A percentile compares a stretch with the other conserved stretches of the same genome.
These are phyloP conservation scores for Cucurbita moschata DNA, from an alignment of 306 rosid species.

Conservation along the genomic window DNA sequence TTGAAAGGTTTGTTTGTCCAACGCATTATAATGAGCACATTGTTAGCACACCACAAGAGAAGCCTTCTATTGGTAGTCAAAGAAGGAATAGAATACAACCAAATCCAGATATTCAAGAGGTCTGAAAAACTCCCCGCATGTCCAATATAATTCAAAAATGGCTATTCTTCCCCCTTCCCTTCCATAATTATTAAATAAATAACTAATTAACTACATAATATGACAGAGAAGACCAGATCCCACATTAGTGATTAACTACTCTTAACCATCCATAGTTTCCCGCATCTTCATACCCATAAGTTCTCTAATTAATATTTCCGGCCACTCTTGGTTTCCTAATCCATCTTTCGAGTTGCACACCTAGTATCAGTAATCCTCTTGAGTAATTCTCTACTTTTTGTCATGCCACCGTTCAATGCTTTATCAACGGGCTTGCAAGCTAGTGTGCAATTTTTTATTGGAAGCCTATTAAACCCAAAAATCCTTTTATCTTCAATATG, in stretches of 20 bases:
- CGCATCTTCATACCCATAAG: not conserved
- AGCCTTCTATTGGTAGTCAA: not conserved
- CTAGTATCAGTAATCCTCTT: not conserved
- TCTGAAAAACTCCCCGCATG: not conserved
- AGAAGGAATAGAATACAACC: not conserved
- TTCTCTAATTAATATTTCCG: not conserved
- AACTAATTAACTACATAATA: not conserved
- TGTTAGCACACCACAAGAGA: not conserved
- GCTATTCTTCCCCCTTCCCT: not conserved
- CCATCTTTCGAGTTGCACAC: not conserved
- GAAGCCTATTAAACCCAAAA: not conserved
- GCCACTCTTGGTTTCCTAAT: not conserved
- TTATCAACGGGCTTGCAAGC: not conserved
- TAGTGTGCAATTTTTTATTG: not conserved
- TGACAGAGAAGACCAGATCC: not conserved
- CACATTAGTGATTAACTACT: not conserved
- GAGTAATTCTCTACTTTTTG: not conserved
- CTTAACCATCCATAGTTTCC: not conserved
- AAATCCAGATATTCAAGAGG: not conserved
- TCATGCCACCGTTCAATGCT: not conserved
- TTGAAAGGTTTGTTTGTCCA: not conserved
- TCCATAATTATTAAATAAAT: not conserved
- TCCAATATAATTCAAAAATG: not conserved
- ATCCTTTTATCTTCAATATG: not conserved
- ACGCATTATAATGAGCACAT: not conserved